Evolutionary conservation across 2,329 filamentous ascomycete species (phyloP).

Genomic region (Lasiodiplodia hormozganensis): DNA sequence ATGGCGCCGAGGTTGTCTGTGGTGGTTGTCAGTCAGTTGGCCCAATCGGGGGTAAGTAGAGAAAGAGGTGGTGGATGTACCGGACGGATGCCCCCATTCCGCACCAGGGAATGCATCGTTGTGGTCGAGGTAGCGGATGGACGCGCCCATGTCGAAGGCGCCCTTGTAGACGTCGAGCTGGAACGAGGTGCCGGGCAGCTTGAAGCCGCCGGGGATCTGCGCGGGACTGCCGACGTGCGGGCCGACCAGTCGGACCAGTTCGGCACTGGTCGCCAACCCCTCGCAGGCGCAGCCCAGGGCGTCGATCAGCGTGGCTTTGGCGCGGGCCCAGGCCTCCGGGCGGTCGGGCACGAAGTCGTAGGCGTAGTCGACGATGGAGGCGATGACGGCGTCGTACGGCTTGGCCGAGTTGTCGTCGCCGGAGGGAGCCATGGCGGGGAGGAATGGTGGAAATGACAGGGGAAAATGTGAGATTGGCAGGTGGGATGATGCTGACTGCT

Average conservation of each 20-base stretch:
- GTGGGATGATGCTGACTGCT: neutral
- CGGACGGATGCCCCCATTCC: slow-evolving; percentile 96
- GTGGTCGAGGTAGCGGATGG: slow-evolving; percentile 99
- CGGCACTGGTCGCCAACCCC: slow-evolving; percentile 84
- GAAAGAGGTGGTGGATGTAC: slow-evolving; percentile 42
- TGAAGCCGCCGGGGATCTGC: slow-evolving; percentile 87
- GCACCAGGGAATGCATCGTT: slow-evolving; percentile 99
- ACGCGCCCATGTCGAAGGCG: slow-evolving; percentile 98
- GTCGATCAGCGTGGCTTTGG: slow-evolving; percentile 62
- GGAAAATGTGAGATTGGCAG: neutral
- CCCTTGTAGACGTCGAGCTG: slow-evolving; percentile 94
- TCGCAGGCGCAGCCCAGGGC: slow-evolving; percentile 96
- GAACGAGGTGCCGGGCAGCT: slow-evolving; percentile 89
- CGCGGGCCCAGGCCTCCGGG: neutral
- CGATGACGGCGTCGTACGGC: neutral
- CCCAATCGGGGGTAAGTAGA: slow-evolving; percentile 32
- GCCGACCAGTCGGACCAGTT: slow-evolving; percentile 93
- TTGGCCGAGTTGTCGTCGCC: slow-evolving; percentile 2
- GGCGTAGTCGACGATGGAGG: slow-evolving; percentile 4
- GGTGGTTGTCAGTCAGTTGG: neutral
- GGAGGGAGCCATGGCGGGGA: neutral
- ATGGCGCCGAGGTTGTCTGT: slow-evolving; percentile 94
- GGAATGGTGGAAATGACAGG: neutral
- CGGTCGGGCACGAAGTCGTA: neutral
- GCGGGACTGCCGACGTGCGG: slow-evolving; percentile 87